phyloP scores from a whole-genome alignment of 208 protist species.

The Trypanosoma grayi region DNA sequence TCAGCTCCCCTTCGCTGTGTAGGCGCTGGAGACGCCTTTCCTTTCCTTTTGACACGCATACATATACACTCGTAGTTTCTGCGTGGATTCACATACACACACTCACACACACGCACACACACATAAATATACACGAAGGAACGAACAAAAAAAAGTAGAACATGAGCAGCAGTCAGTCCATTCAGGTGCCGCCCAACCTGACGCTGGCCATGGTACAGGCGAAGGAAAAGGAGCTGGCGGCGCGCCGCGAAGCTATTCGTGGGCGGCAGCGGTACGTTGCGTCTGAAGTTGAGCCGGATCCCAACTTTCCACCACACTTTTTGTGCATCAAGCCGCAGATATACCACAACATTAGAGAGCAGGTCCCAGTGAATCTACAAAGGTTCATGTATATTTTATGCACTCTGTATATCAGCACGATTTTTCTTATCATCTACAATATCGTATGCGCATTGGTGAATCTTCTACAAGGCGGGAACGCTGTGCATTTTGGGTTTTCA shows the following conservation, averaged over 20 bases:
- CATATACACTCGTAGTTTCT: neutral
- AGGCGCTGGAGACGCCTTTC: no score
- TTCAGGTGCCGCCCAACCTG: slow-evolving; percentile 20
- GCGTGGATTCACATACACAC: no score
- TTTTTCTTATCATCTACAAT: slow-evolving; percentile 77
- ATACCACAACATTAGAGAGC: slow-evolving; percentile 81
- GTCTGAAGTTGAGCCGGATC: slow-evolving; percentile 37
- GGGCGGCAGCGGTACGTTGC: slow-evolving; percentile 30
- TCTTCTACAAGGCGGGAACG: slow-evolving; percentile 52
- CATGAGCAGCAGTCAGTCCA: neutral
- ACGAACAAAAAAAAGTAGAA: neutral
- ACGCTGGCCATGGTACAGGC: slow-evolving; percentile 73
- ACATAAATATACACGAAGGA: neutral
- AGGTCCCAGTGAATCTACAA: slow-evolving; percentile 67
- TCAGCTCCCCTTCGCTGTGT: no score
- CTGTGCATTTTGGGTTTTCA: slow-evolving; percentile 73
- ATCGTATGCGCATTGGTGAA: slow-evolving; percentile 52
- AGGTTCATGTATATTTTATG: slow-evolving; percentile 83
- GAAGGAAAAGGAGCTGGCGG: slow-evolving; percentile 70
- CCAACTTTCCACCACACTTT: slow-evolving; percentile 84
- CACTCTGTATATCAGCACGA: slow-evolving; percentile 57
- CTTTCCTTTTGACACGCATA: no score
- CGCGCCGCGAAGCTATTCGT: slow-evolving; percentile 40
- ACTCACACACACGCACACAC: no score
- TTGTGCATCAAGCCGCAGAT: slow-evolving; percentile 81